Conservation (phyloP, 495 filamentous ascomycete species). For the Penicillium robsamsonii region DNA sequence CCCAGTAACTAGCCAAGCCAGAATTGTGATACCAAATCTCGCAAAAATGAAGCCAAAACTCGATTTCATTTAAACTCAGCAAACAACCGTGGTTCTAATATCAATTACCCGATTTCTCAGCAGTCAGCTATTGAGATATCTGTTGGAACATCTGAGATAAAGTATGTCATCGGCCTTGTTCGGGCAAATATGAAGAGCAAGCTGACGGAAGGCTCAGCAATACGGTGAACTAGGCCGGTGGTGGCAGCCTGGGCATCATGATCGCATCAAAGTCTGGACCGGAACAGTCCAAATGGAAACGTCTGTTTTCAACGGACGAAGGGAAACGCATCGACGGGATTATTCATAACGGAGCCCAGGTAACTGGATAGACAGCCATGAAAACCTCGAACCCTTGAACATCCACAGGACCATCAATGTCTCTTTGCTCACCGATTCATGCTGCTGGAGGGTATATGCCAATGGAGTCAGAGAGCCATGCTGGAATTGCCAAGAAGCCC, state of each 20-base stretch:
- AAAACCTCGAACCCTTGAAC: slow-evolving; percentile 25
- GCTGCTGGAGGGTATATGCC: slow-evolving; percentile 29
- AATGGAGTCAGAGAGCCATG: slow-evolving; percentile 4
- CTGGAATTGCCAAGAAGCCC: slow-evolving; percentile 11
- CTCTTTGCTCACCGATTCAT: slow-evolving; percentile 17
- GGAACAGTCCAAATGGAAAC: slow-evolving; percentile 15
- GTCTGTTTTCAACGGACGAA: slow-evolving; percentile 17
- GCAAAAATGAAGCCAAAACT: not conserved
- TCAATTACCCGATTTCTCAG: slow-evolving; percentile 36
- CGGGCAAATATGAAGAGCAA: slow-evolving; percentile 14
- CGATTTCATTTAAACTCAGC: not conserved
- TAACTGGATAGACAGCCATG: slow-evolving; percentile 28
- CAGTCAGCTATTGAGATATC: slow-evolving; percentile 23
- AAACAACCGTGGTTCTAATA: slow-evolving; percentile 21
- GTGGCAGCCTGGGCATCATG: slow-evolving; percentile 23
- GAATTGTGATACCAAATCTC: not conserved
- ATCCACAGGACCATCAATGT: slow-evolving; percentile 22
- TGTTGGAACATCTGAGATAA: slow-evolving; percentile 16
- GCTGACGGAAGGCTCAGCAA: slow-evolving; percentile 22
- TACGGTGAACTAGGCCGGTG: slow-evolving; percentile 22
- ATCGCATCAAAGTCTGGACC: slow-evolving; percentile 30
- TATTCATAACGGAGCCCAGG: slow-evolving; percentile 35
- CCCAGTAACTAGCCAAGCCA: not conserved
- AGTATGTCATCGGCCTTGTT: slow-evolving; percentile 26
- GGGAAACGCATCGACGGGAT: slow-evolving; percentile 16